Base-by-base conservation (phyloP, 345 rosid genomes). In the Corchorus olitorius region DNA sequence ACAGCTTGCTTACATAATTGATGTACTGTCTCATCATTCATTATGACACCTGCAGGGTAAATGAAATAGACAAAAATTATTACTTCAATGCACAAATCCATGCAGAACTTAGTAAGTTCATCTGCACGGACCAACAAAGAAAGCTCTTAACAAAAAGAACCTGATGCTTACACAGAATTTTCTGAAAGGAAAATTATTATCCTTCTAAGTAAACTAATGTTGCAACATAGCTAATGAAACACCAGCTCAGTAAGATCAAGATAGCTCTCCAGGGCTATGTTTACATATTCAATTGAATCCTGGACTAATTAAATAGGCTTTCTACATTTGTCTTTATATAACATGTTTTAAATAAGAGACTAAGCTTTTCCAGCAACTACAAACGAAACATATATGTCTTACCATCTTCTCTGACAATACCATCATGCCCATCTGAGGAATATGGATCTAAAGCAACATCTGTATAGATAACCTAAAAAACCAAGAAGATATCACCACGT, bases 1-100 rank as follows among this genome's bases (percentile, higher is more conserved):
- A 94, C 93, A 52, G 98, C 98, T 87, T 94, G 98, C 79, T 93
- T 94, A 64, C 97, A 84, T 70, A 94, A 80, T 81, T 93, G 98
- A 88, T 90, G 94, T 61, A 94, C 92, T 4, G 97, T 93, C 87
- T 94, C 98, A 75, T 94, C 98, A 83, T 94, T 94, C 90, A 94
- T 76, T 77, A 94, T 93, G 35, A 93, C 93, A 13, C 98, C 98
- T 94, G 81, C 72, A 85, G 48, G 4, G 74, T 64, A 77, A 77
- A 35, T 37, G 49, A 49, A 27, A 68, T 22, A 7, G 7, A 52
- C 9, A 17, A 17, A 68, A 76, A 65, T 79, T 58, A 81, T 73
- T 17, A 48, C 71, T 49, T 74, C 11, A 12, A 14, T 14, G 73
- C 11, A 46, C 39, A 13, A 46, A 20, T 45, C 55, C 13, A 6